Conservation (phyloP, 2,329 filamentous ascomycete species). For the Colletotrichum lupini region DNA sequence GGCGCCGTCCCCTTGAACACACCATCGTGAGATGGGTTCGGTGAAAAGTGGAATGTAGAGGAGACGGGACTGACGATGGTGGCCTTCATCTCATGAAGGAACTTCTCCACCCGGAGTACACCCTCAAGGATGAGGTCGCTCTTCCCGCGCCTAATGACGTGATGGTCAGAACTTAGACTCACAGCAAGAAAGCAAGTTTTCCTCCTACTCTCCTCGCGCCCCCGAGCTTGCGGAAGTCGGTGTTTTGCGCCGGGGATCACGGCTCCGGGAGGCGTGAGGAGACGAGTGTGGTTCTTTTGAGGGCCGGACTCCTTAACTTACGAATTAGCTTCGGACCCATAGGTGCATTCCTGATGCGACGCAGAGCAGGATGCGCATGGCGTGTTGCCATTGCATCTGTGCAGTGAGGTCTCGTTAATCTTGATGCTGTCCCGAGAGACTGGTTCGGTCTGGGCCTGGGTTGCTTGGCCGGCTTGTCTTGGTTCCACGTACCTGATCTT, state of each 20-base stretch:
- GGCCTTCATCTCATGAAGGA: constrained; percentile 56
- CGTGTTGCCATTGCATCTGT: constrained; percentile 59
- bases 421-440: constrained; percentile 6
- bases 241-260: constrained; percentile 17
- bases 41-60: constrained; percentile 23
- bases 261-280: neutral
- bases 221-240: neutral
- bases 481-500: constrained; percentile 54
- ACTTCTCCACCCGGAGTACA: constrained; percentile 58
- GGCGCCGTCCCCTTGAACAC: constrained; percentile 20
- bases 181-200: neutral
- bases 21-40: constrained; percentile 26
- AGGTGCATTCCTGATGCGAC: constrained; percentile 52
- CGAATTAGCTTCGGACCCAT: constrained; percentile 56
- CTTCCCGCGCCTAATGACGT: constrained; percentile 54
- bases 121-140: constrained; percentile 63
- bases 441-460: constrained; percentile 17
- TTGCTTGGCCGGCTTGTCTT: constrained; percentile 10
- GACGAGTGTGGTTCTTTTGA: no score
- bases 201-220: neutral
- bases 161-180: constrained; percentile 11
- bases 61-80: constrained; percentile 46
- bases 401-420: constrained; percentile 19
- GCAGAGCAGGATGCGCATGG: constrained; percentile 54
- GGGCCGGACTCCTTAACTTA: constrained; percentile 40